Conservation (phyloP, 495 filamentous ascomycete genomes). For the Glutinoglossum americanum region DNA sequence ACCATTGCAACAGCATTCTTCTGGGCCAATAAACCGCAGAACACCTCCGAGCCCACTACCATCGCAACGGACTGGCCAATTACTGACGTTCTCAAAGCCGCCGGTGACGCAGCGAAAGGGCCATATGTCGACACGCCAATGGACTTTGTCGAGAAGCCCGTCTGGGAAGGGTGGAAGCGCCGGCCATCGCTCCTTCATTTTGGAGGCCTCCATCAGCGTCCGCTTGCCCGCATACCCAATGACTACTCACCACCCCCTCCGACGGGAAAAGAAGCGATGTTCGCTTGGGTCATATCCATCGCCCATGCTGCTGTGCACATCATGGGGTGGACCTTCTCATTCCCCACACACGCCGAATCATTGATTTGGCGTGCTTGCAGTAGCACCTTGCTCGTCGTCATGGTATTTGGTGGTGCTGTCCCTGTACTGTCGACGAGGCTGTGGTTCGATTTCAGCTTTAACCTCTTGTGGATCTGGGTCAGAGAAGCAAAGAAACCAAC, state of each 20-base stretch:
- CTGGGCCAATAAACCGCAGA: slow-evolving; percentile 21
- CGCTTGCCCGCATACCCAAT: slow-evolving; percentile 13
- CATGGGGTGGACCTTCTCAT: slow-evolving; percentile 10
- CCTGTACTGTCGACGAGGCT: too few relatives aligned
- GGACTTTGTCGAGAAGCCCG: slow-evolving; percentile 16
- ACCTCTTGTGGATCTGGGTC: too few relatives aligned
- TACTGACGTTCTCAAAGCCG: too few relatives aligned
- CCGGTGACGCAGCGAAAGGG: too few relatives aligned
- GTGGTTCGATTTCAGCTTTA: too few relatives aligned
- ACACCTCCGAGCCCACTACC: slow-evolving; percentile 4
- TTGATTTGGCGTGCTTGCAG: slow-evolving; percentile 3
- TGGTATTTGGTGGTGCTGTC: slow-evolving; percentile 4
- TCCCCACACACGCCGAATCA: slow-evolving; percentile 8
- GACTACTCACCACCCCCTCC: slow-evolving; percentile 12
- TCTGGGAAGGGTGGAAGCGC: slow-evolving; percentile 7
- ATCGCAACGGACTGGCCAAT: too few relatives aligned
- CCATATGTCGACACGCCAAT: slow-evolving; percentile 12
- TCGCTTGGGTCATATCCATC: slow-evolving; percentile 10
- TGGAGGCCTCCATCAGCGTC: slow-evolving; percentile 8
- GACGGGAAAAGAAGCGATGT: slow-evolving; percentile 7
- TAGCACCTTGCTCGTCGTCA: slow-evolving; percentile 7
- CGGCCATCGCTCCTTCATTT: slow-evolving; percentile 5
- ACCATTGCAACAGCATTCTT: slow-evolving; percentile 7
- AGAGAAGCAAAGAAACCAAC: too few relatives aligned
- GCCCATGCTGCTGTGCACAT: slow-evolving; percentile 8